Conservation (phyloP, 495 filamentous ascomycete genomes). For the Penicillium arizonense region DNA sequence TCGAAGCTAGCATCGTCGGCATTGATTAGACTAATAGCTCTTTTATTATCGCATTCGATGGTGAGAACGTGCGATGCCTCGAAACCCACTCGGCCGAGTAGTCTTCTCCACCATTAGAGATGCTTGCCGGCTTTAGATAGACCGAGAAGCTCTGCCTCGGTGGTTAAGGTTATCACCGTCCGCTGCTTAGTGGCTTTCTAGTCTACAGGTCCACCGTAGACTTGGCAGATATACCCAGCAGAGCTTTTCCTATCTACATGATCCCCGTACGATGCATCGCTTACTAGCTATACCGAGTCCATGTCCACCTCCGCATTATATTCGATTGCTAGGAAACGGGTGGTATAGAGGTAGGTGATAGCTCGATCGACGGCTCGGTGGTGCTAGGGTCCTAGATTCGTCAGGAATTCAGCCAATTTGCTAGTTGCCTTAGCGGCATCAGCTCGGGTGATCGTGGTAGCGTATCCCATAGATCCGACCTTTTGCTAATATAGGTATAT, state of each 20-base stretch:
- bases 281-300: neutral
- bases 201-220: slow-evolving; percentile 20
- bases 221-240: slow-evolving; percentile 12
- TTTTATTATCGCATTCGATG: neutral
- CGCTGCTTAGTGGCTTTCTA: slow-evolving; percentile 20
- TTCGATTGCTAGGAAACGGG: slow-evolving; percentile 3
- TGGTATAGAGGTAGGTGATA: slow-evolving; percentile 17
- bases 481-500: slow-evolving; percentile 21
- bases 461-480: slow-evolving; percentile 25
- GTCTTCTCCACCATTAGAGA: slow-evolving; percentile 6
- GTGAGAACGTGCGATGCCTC: neutral
- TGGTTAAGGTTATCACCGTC: slow-evolving; percentile 21
- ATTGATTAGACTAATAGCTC: neutral
- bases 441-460: slow-evolving; percentile 18
- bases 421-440: slow-evolving; percentile 14
- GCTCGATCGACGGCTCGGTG: slow-evolving; percentile 7
- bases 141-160: slow-evolving; percentile 17
- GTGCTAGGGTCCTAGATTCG: slow-evolving; percentile 19
- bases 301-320: neutral
- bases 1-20: slow-evolving; percentile 1
- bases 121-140: slow-evolving; percentile 5
- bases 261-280: slow-evolving; percentile 22
- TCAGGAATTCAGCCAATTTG: slow-evolving; percentile 17
- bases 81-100: neutral
- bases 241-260: slow-evolving; percentile 15